Conservation (phyloP, 2,329 filamentous ascomycete genomes). For the Ustulina deusta region DNA sequence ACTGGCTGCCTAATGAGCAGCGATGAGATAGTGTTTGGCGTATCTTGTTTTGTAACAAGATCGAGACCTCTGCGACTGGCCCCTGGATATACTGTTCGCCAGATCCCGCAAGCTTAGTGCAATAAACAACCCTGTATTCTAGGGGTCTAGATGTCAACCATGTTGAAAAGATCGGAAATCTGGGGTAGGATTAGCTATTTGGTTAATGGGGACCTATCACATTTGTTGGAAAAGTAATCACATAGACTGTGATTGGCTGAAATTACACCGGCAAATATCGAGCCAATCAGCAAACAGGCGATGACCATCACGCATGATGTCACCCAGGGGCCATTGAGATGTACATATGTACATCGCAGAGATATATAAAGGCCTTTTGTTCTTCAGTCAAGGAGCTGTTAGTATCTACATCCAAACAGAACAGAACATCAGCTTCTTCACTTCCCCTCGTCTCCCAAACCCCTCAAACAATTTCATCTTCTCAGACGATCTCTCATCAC, state of each 20-base stretch:
- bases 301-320: constrained; percentile 38
- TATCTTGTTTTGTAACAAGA: background rate
- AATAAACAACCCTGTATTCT: background rate
- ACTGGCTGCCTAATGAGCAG: background rate
- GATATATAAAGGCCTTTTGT: constrained; percentile 19
- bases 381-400: background rate
- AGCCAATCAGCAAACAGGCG: constrained; percentile 34
- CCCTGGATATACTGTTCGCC: background rate
- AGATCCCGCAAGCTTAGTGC: background rate
- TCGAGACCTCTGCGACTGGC: background rate
- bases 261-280: background rate
- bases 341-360: background rate
- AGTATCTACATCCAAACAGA: background rate
- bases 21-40: background rate
- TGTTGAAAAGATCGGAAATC: constrained; percentile 16
- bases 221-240: constrained; percentile 36
- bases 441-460: background rate
- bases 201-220: background rate
- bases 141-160: background rate
- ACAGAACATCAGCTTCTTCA: background rate
- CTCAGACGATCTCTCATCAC: background rate
- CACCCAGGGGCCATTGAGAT: constrained; percentile 13
- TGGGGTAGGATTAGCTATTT: constrained; percentile 5
- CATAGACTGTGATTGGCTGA: constrained; percentile 31
- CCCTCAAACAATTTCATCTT: background rate